A percentile compares a stretch with the other conserved stretches of the same genome.
Evolutionary conservation across 768 basidiomycete genomes (phyloP).

Genomic region (Leccinum aurantiacum): DNA sequence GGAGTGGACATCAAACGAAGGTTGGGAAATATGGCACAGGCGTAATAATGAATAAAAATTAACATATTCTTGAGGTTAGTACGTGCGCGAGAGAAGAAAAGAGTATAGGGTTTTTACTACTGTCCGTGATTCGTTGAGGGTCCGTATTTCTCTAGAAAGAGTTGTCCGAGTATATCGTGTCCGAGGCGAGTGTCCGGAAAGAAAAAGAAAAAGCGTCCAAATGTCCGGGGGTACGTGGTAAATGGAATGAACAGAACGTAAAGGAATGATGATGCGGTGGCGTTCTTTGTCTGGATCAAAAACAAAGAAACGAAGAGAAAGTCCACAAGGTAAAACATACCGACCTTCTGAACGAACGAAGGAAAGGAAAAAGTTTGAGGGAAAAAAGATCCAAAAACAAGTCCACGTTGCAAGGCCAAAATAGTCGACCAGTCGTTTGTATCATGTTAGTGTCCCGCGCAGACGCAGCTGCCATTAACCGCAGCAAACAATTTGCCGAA

Average conservation of each 20-base stretch:
- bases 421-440: too few species aligned
- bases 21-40: not conserved
- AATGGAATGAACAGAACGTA: constrained; percentile 27
- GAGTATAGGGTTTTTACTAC: not conserved
- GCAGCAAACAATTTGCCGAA: not conserved
- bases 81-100: not conserved
- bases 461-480: not conserved
- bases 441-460: too few species aligned
- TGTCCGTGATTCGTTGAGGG: constrained; percentile 21
- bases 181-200: constrained; percentile 18
- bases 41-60: not conserved
- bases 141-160: constrained; percentile 23
- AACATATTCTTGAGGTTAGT: not conserved
- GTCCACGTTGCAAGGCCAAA: too few species aligned
- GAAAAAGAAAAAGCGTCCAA: not conserved
- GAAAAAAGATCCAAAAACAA: too few species aligned
- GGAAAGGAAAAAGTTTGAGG: not conserved
- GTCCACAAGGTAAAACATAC: constrained; percentile 7
- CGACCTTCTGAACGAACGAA: constrained; percentile 2
- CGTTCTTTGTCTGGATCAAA: constrained; percentile 9
- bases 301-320: not conserved
- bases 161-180: constrained; percentile 21
- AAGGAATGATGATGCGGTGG: constrained; percentile 6
- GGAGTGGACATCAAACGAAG: too few species aligned
- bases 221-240: constrained; percentile 22